Evolutionary conservation across 2,329 filamentous ascomycete genomes (phyloP), one percentile per base, ranked within the genome.

Genomic region (Botrytis fabae): DNA sequence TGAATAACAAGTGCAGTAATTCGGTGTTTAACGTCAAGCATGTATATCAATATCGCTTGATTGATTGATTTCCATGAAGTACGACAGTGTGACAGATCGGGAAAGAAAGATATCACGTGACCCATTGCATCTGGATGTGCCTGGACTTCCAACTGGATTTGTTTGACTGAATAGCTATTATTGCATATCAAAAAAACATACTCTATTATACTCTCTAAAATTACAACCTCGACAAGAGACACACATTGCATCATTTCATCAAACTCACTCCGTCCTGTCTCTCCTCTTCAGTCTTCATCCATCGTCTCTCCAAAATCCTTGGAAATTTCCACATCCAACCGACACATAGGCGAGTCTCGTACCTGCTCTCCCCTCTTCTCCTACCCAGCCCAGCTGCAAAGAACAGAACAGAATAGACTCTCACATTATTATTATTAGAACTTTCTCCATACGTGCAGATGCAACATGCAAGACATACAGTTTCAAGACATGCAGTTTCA

Each of bases 51-150:
- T 28, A 28, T 12, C 3, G 7, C 7, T 28, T 28, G 28, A 28
- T 18, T 3, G 6, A 8, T 8, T 18, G 14, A 57, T 18, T 3
- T 16, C 35, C 1, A 7, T 28, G 25, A 57, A 28, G n/a, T 22
- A 16, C 16, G 14, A 42, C 5, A 6, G 35, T 38, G 40, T 16
- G 42, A 44, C 35, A 6, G 35, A 35, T 1, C 10, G 2, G 4
- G 25, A 2, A 0, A 28, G 12, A 16, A 28, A 12, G 18, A 0
- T 0, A 54, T 54, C 51, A 57, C 51, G 14, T 57, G 51, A 54
- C 2, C 1, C 2, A 1, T 0, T 1, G 7, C 2, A 1, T 14
- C 2, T n/a, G 4, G 48, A n/a, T 42, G 2, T 54, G n/a, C 14
- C 16, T 54, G n/a, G 1, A 28, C 3, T 16, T 16, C 0, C 14